Evolutionary conservation across 345 rosid genomes (phyloP).

Genomic region (Boechera retrofracta): DNA sequence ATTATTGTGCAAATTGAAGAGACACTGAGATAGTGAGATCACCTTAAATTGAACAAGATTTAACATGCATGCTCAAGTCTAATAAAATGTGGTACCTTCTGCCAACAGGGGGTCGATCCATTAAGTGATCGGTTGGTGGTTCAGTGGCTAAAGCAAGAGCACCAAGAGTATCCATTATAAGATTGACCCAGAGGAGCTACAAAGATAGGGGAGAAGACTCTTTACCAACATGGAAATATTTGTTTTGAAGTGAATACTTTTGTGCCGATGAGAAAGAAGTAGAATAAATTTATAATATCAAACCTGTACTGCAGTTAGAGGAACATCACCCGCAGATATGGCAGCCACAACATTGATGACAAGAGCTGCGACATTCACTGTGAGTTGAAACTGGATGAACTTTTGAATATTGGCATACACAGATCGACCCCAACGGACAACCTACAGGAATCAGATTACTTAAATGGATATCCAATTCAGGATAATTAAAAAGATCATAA

Average conservation of each 20-base stretch:
- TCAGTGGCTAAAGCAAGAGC: conserved; percentile 98
- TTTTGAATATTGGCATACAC: conserved; percentile 99
- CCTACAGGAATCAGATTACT: conserved; percentile 53
- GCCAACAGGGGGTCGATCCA: conserved; percentile 94
- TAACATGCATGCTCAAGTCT: conserved; percentile 11
- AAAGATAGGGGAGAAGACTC: conserved; percentile 18
- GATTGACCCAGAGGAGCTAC: conserved; percentile 98
- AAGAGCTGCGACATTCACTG: conserved; percentile 96
- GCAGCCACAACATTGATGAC: conserved; percentile 95
- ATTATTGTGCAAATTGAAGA: background rate
- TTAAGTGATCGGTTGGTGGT: conserved; percentile 93
- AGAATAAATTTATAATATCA: background rate
- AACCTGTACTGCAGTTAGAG: conserved; percentile 97
- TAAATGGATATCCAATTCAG: conserved; percentile 2
- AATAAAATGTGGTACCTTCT: conserved; percentile 61
- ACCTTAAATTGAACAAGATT: background rate
- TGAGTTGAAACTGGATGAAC: conserved; percentile 97
- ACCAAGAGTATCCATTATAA: conserved; percentile 99
- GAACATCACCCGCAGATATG: conserved; percentile 91
- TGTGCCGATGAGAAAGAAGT: background rate
- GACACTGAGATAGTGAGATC: background rate
- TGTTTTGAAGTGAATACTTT: conserved; percentile 2
- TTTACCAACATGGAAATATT: conserved; percentile 18
- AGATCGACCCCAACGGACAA: conserved; percentile 98
- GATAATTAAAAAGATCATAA: background rate